Base-by-base conservation (phyloP, 73 alveolate species). In the Urostyla sp. region DNA sequence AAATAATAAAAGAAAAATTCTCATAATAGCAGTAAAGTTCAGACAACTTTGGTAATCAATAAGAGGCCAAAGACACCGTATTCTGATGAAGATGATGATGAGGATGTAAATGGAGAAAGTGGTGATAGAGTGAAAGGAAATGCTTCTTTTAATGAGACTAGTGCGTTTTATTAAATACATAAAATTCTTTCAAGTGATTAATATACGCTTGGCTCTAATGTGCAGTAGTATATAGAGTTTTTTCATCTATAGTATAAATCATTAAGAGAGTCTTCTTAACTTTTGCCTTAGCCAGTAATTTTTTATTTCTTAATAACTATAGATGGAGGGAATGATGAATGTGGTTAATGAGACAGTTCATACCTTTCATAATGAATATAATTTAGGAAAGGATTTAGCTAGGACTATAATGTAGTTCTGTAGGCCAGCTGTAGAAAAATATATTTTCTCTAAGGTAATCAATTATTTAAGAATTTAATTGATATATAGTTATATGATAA, bases 371-470 rank as follows among this genome's bases (percentile, higher is more conserved):
- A 67, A 89, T 6, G 57, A 90, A 32, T 90, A 79, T 63, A 90
- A 90, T 63, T 51, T 83, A 8, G 87, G 92, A 0, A 66, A 72
- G 0, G 73, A 66, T 38, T 61, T 75, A 6, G 49, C 88, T 5
- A 90, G 86, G 46, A 59, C 72, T 59, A 30, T 85, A 49, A 90
- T 86, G 96, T 77, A 38, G 16, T 54, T 63, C 55, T 85, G 94
- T 49, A 66, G 92, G 51, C 80, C 92, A 15, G 85, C 89, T 13
- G 89, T 85, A 5, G 96, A 90, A 73, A 90, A 90, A 40, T 85
- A 67, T 54, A 45, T 90, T 0, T 90, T 76, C 74, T 35, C 69
- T 16, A 90, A 89, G 21, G 75, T 58, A 58, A 55, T 8, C 6
- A 15, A 27, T 21, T 5, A 15, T 4, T 55, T 8, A 18, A 5